Evolutionary conservation across 1,284 basidiomycete genomes (phyloP).

Genomic region (Acaromyces ingoldii): DNA sequence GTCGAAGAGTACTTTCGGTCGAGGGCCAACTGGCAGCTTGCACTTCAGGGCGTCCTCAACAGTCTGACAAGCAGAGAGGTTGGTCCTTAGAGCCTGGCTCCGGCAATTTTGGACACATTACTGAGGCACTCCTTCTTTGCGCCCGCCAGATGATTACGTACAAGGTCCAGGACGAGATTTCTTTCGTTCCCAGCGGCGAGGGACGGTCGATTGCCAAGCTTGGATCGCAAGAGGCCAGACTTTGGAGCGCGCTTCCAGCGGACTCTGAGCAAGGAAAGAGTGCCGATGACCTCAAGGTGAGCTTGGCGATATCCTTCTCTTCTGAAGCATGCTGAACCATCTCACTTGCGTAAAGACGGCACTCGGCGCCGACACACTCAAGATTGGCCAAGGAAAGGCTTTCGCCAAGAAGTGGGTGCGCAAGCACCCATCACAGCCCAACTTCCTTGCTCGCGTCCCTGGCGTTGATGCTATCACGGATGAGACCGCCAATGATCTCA

Average conservation of each 20-base stretch:
- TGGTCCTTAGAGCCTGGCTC: neutral
- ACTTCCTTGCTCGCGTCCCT: constrained; percentile 53
- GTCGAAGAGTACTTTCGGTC: constrained; percentile 25
- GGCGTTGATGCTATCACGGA: constrained; percentile 50
- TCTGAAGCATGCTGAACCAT: neutral
- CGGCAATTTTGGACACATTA: neutral
- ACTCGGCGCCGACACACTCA: constrained; percentile 47
- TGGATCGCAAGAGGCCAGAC: constrained; percentile 44
- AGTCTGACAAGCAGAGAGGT: constrained; percentile 40
- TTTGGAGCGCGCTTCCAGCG: constrained; percentile 40
- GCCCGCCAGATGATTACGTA: constrained; percentile 25
- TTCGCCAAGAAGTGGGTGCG: constrained; percentile 97
- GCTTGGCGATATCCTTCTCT: neutral
- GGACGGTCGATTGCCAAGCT: constrained; percentile 16
- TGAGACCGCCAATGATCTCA: constrained; percentile 62
- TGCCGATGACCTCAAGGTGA: constrained; percentile 33
- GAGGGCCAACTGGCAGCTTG: constrained; percentile 46
- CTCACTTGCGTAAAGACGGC: constrained; percentile 1
- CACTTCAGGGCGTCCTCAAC: constrained; percentile 42
- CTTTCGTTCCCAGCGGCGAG: constrained; percentile 20
- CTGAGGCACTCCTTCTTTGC: neutral
- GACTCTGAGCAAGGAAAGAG: constrained; percentile 29
- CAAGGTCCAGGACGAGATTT: constrained; percentile 34
- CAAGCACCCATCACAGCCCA: constrained; percentile 65
- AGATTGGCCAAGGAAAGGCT: constrained; percentile 77